Percentiles rank a stretch among this genome's conserved stretches.
These are phyloP conservation scores for Petunia axillaris DNA, from an alignment of 257 asterid genomes.

Conservation along the genomic window DNA sequence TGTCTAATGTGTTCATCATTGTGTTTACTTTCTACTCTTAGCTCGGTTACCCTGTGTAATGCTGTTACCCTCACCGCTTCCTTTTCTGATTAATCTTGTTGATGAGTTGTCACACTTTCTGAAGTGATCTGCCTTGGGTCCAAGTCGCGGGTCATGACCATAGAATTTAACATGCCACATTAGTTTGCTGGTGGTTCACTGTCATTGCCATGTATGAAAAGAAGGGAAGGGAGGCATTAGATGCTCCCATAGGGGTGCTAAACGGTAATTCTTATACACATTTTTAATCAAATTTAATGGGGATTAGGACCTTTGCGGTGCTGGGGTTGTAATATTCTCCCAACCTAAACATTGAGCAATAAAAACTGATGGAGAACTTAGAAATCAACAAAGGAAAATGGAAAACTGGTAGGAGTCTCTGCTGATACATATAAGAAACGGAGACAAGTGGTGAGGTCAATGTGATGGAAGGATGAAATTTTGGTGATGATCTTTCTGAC, in stretches of 20 bases:
- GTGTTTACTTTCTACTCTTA: background rate
- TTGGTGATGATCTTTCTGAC: background rate
- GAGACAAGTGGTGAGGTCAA: background rate
- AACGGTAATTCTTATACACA: background rate
- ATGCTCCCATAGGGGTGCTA: background rate
- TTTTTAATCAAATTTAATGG: background rate
- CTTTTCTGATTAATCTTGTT: conserved; percentile 19
- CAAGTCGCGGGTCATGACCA: background rate
- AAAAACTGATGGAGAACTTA: background rate
- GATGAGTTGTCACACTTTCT: background rate
- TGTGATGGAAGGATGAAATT: background rate
- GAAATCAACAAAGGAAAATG: too few relatives aligned
- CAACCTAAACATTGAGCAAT: background rate
- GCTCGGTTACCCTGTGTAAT: background rate
- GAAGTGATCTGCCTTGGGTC: background rate
- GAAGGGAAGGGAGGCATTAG: background rate
- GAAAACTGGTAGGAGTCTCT: background rate
- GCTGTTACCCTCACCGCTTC: background rate
- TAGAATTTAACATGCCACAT: background rate
- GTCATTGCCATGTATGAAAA: background rate
- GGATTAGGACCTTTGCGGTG: background rate
- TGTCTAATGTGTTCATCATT: background rate
- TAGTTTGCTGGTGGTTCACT: background rate
- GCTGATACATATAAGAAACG: background rate
- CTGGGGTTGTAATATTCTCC: background rate